Evolutionary conservation across 331 rosid genomes (phyloP).

Genomic region (Malus hybrid): DNA sequence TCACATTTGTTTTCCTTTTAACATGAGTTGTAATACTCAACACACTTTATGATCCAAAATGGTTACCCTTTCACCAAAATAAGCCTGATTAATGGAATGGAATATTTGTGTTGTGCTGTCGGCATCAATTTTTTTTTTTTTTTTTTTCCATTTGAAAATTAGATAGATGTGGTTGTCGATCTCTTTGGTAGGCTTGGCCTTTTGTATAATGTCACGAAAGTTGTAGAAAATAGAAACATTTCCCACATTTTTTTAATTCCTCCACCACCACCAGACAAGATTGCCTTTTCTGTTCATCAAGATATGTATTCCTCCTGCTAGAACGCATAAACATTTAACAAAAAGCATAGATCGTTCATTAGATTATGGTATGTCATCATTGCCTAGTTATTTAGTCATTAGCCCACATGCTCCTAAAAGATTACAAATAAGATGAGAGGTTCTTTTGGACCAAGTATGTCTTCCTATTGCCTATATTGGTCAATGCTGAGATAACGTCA

Average conservation of each 20-base stretch:
- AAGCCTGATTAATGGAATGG: background rate
- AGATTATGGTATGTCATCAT: background rate
- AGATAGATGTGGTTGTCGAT: background rate
- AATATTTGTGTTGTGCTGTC: background rate
- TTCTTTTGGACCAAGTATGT: background rate
- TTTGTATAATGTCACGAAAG: background rate
- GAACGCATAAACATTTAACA: background rate
- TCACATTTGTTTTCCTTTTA: background rate
- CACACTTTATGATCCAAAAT: background rate
- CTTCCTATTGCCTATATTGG: too few species aligned
- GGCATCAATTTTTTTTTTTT: background rate
- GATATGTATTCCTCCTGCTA: background rate
- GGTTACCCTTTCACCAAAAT: background rate
- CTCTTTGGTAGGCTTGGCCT: background rate
- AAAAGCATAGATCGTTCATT: background rate
- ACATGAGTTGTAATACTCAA: background rate
- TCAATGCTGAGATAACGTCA: background rate
- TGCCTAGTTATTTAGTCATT: background rate
- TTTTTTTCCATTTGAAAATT: background rate
- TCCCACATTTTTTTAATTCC: background rate
- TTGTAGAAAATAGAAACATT: background rate
- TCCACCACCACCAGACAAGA: slow-evolving; percentile 2
- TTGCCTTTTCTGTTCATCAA: background rate
- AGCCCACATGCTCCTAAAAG: too few species aligned
- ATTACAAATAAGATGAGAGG: background rate